These are phyloP conservation scores for Boletus speciosus DNA, from an alignment of 768 basidiomycete genomes.

Conservation along the genomic window DNA sequence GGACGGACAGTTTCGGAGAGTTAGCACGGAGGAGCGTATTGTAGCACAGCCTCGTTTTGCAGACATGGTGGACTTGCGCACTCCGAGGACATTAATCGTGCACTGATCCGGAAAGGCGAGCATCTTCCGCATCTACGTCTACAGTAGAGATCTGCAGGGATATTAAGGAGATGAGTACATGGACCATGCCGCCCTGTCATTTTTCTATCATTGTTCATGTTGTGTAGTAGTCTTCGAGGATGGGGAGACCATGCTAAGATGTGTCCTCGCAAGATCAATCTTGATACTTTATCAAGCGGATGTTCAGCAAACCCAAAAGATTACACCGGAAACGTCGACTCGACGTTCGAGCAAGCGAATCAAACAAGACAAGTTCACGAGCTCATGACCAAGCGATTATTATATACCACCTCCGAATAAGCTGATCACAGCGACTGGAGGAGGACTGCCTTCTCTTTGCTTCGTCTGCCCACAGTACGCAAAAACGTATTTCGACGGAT, in stretches of 20 bases:
- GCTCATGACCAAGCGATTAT: neutral
- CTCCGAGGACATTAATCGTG: conserved; percentile 21
- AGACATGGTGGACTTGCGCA: conserved; percentile 16
- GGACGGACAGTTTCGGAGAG: conserved; percentile 17
- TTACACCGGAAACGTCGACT: neutral
- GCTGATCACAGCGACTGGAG: conserved; percentile 66
- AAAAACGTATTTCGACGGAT: conserved; percentile 76
- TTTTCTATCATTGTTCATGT: neutral
- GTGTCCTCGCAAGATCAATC: no score
- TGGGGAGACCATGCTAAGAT: neutral
- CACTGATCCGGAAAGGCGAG: conserved; percentile 2
- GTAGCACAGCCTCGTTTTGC: conserved; percentile 12
- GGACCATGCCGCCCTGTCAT: neutral
- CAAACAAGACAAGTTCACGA: neutral
- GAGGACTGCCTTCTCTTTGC: conserved; percentile 58
- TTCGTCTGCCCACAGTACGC: conserved; percentile 81
- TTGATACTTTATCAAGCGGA: neutral
- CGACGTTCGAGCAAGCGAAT: neutral
- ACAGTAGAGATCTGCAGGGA: neutral
- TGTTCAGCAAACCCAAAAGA: neutral
- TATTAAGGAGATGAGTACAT: neutral
- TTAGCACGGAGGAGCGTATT: conserved; percentile 24
- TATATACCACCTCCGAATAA: conserved; percentile 57
- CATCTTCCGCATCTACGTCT: neutral
- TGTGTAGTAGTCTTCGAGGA: neutral